Evolutionary conservation across 2,329 filamentous ascomycete genomes (phyloP).

Genomic region (Diplodia sapinea): DNA sequence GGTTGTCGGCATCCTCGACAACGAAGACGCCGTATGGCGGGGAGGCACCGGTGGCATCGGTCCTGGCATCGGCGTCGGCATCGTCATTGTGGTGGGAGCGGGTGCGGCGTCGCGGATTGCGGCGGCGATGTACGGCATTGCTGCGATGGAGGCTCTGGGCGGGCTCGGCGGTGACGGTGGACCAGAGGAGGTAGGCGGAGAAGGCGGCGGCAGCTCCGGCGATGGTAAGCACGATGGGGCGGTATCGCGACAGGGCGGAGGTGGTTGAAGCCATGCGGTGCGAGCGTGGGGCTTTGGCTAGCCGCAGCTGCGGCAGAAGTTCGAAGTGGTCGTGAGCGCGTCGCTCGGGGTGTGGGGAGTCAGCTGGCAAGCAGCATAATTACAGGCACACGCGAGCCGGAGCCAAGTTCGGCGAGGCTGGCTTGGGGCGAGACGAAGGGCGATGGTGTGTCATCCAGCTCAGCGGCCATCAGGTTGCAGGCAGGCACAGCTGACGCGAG

Average conservation of each 20-base stretch:
- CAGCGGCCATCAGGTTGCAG: slow-evolving; percentile 1
- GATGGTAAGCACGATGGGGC: slow-evolving; percentile 61
- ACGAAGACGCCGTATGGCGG: slow-evolving; percentile 27
- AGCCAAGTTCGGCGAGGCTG: slow-evolving; percentile 6
- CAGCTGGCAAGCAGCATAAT: slow-evolving; percentile 28
- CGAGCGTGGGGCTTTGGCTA: slow-evolving; percentile 6
- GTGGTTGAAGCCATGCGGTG: slow-evolving; percentile 36
- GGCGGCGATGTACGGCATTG: slow-evolving; percentile 67
- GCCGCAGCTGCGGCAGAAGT: slow-evolving; percentile 16
- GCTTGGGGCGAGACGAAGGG: neutral
- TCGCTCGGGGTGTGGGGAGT: slow-evolving; percentile 18
- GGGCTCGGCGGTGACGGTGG: slow-evolving; percentile 41
- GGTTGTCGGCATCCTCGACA: slow-evolving; percentile 17
- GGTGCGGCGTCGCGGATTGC: slow-evolving; percentile 42
- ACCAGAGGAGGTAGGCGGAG: slow-evolving; percentile 65
- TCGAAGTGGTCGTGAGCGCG: slow-evolving; percentile 7
- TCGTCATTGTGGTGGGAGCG: slow-evolving; percentile 36
- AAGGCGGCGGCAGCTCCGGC: slow-evolving; percentile 64
- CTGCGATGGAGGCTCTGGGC: slow-evolving; percentile 62
- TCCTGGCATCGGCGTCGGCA: neutral
- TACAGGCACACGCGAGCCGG: slow-evolving; percentile 12
- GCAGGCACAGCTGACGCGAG: slow-evolving; percentile 8
- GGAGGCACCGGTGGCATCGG: neutral
- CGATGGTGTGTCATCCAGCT: slow-evolving; percentile 9
- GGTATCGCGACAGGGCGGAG: slow-evolving; percentile 47